These are phyloP conservation scores for Fistulinella prunicolor DNA, from an alignment of 768 basidiomycete genomes.

Conservation along the genomic window DNA sequence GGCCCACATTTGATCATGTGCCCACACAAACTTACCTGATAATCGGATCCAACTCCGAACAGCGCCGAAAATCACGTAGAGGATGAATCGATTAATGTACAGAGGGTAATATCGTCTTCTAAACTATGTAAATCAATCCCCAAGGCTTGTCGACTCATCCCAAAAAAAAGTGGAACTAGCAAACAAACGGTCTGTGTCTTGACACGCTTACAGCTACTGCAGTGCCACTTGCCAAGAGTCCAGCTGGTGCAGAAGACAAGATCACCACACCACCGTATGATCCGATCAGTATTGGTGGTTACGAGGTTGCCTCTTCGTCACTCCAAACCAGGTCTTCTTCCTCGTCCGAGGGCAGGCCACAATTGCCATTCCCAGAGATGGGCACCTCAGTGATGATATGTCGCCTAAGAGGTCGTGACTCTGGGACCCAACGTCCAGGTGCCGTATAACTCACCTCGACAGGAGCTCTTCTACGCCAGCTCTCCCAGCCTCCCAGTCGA, in stretches of 20 bases:
- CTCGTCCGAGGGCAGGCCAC: constrained; percentile 47
- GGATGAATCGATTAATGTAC: background rate
- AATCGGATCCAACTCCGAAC: too few relatives aligned
- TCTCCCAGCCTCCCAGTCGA: constrained; percentile 78
- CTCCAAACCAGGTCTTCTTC: constrained; percentile 54
- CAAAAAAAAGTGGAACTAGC: background rate
- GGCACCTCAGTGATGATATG: constrained; percentile 22
- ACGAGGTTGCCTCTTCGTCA: constrained; percentile 42
- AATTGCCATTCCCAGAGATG: constrained; percentile 36
- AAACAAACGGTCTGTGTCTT: too few relatives aligned
- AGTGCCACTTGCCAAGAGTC: too few relatives aligned
- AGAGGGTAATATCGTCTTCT: background rate
- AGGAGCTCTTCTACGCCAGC: constrained; percentile 70
- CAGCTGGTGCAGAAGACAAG: too few relatives aligned
- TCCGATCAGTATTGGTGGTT: background rate
- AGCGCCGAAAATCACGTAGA: too few relatives aligned
- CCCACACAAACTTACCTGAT: background rate
- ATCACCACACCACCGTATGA: background rate
- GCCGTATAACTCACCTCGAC: constrained; percentile 43
- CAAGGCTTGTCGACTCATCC: background rate
- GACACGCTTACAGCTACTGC: too few relatives aligned
- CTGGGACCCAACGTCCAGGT: background rate
- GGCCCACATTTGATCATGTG: background rate
- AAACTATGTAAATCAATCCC: background rate
- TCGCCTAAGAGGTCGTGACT: constrained; percentile 14